A percentile compares a stretch with the other conserved stretches of the same genome.
Evolutionary conservation across 2,329 filamentous ascomycete genomes (phyloP).

Genomic region (Beauveria sp.): DNA sequence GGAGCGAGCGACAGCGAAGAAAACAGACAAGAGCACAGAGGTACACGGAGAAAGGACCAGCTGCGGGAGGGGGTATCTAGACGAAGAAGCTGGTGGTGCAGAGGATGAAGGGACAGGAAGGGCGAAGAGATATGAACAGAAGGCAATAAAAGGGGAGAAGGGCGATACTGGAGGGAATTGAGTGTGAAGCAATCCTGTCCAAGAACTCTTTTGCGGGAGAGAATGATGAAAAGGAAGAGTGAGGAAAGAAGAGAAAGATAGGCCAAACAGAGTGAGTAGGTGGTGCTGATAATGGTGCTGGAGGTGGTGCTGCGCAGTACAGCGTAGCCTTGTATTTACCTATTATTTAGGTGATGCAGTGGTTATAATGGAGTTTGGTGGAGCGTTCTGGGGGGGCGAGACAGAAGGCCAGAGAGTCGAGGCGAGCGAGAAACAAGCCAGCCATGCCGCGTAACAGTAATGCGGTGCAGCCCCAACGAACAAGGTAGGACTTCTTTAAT

Average conservation of each 20-base stretch:
- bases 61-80: conserved; percentile 7
- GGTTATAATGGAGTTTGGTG: not conserved
- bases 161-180: conserved; percentile 14
- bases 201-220: conserved; percentile 20
- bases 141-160: conserved; percentile 14
- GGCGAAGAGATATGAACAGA: conserved; percentile 16
- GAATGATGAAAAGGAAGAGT: conserved; percentile 15
- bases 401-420: not conserved
- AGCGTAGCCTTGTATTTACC: not conserved
- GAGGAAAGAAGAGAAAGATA: conserved; percentile 6
- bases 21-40: not conserved
- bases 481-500: not conserved
- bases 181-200: conserved; percentile 22
- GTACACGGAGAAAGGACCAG: not conserved
- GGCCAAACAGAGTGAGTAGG: conserved; percentile 1
- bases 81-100: conserved; percentile 9
- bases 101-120: conserved; percentile 16
- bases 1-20: conserved; percentile 7
- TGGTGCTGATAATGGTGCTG: not conserved
- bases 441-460: not conserved
- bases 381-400: not conserved
- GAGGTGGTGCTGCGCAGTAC: not conserved
- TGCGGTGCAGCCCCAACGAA: not conserved
- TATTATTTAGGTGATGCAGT: not conserved
- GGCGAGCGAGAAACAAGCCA: not conserved